These are phyloP conservation scores for Vigna unguiculata DNA, from an alignment of 306 rosid species.

Conservation along the genomic window DNA sequence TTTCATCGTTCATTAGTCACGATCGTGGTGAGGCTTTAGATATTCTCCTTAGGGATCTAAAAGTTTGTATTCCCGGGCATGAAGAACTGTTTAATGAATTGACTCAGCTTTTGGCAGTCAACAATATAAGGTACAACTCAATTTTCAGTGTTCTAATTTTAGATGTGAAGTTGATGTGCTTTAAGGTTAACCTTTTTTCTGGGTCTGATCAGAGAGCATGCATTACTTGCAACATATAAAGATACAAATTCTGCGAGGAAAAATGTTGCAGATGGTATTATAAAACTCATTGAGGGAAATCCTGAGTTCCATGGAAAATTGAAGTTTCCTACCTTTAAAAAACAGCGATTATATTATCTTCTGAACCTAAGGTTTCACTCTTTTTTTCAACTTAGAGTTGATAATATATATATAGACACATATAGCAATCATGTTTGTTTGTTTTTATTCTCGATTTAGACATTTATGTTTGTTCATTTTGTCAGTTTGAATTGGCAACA, in stretches of 20 bases:
- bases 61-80: slow-evolving; percentile 25
- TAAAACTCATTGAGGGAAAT: slow-evolving; percentile 40
- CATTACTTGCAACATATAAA: slow-evolving; percentile 25
- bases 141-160: slow-evolving; percentile 18
- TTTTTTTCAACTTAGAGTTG: slow-evolving; percentile 18
- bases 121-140: slow-evolving; percentile 46
- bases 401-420: not conserved
- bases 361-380: slow-evolving; percentile 45
- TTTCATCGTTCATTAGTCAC: slow-evolving; percentile 37
- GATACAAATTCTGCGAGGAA: slow-evolving; percentile 40
- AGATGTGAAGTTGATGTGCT: not conserved
- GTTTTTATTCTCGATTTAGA: not conserved
- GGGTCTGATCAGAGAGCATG: slow-evolving; percentile 43
- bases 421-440: not conserved
- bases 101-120: slow-evolving; percentile 33
- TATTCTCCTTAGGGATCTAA: slow-evolving; percentile 46
- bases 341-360: slow-evolving; percentile 31
- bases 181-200: not conserved
- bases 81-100: slow-evolving; percentile 35
- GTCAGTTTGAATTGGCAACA: slow-evolving; percentile 49
- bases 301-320: slow-evolving; percentile 23
- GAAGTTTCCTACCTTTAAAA: slow-evolving; percentile 15
- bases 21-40: slow-evolving; percentile 41
- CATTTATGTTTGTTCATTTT: slow-evolving; percentile 17
- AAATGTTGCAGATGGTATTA: not conserved